A percentile compares a stretch with the other conserved stretches of the same genome.
These are phyloP conservation scores for Tilletiopsis washingtonensis DNA, from an alignment of 1,284 basidiomycete genomes.

Conservation along the genomic window DNA sequence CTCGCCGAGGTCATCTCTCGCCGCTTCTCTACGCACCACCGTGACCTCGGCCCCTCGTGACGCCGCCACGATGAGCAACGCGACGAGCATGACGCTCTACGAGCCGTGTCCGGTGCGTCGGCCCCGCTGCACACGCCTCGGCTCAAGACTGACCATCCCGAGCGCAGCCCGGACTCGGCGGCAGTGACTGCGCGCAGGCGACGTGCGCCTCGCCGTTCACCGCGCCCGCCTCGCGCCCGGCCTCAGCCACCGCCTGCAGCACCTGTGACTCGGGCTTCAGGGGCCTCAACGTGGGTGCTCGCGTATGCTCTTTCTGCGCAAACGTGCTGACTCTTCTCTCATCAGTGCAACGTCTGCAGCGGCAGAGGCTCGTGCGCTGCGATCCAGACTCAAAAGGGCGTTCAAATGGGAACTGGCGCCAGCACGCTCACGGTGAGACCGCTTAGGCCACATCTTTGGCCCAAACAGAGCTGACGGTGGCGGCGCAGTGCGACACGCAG, in stretches of 20 bases:
- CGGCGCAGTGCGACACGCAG: background rate
- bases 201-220: too few relatives aligned
- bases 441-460: background rate
- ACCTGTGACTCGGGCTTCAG: background rate
- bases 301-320: background rate
- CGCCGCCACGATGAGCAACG: too few relatives aligned
- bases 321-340: background rate
- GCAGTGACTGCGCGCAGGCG: too few relatives aligned
- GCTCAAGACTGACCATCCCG: too few relatives aligned
- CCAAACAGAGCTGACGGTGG: background rate
- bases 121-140: too few relatives aligned
- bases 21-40: too few relatives aligned
- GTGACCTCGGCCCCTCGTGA: too few relatives aligned
- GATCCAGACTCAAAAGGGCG: background rate
- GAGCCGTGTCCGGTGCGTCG: too few relatives aligned
- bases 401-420: background rate
- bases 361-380: background rate
- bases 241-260: background rate
- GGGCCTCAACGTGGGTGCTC: background rate
- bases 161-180: too few relatives aligned
- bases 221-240: too few relatives aligned
- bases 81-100: too few relatives aligned
- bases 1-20: too few relatives aligned
- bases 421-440: background rate
- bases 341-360: background rate